A percentile compares a stretch with the other conserved stretches of the same genome.
phyloP scores from a whole-genome alignment of 495 filamentous ascomycete species.

The Lepraria neglecta region DNA sequence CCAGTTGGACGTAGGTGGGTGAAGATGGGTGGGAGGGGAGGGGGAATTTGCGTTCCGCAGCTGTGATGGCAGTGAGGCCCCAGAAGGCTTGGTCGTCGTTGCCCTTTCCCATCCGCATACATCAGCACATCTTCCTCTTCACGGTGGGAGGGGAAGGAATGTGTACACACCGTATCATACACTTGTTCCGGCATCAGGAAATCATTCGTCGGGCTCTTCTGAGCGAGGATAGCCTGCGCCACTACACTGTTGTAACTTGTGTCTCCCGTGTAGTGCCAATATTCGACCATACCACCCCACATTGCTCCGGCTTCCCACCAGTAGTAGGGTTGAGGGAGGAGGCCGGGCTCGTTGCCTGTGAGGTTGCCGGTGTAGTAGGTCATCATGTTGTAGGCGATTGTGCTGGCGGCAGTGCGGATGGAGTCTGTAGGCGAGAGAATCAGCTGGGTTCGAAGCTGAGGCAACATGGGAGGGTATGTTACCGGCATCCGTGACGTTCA shows the following conservation, averaged over 20 bases:
- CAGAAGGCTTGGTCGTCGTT: constrained; percentile 56
- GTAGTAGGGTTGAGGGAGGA: constrained; percentile 53
- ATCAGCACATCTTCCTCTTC: not conserved
- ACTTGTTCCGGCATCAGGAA: constrained; percentile 55
- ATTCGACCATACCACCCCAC: constrained; percentile 69
- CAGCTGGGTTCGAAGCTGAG: too few relatives aligned
- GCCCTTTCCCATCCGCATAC: constrained; percentile 20
- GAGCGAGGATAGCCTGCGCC: constrained; percentile 58
- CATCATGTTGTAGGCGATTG: constrained; percentile 59
- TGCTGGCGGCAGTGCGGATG: constrained; percentile 49
- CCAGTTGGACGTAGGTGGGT: constrained; percentile 54
- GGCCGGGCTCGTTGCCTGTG: constrained; percentile 56
- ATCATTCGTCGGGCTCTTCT: constrained; percentile 59
- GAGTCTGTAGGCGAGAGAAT: constrained; percentile 28
- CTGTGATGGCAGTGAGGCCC: constrained; percentile 66
- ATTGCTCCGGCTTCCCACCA: constrained; percentile 77
- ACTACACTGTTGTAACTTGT: constrained; percentile 58
- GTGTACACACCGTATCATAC: constrained; percentile 26
- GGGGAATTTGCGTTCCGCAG: constrained; percentile 66
- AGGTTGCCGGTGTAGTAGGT: constrained; percentile 58
- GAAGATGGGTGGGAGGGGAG: constrained; percentile 42
- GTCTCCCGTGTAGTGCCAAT: constrained; percentile 73
- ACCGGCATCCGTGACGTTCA: too few relatives aligned
- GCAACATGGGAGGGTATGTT: too few relatives aligned
- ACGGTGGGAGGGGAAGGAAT: not conserved